Percentiles rank a stretch among this genome's conserved stretches.
phyloP scores from a whole-genome alignment of 805 yeast genomes.

The Kodamaea hsintzibuensis region DNA sequence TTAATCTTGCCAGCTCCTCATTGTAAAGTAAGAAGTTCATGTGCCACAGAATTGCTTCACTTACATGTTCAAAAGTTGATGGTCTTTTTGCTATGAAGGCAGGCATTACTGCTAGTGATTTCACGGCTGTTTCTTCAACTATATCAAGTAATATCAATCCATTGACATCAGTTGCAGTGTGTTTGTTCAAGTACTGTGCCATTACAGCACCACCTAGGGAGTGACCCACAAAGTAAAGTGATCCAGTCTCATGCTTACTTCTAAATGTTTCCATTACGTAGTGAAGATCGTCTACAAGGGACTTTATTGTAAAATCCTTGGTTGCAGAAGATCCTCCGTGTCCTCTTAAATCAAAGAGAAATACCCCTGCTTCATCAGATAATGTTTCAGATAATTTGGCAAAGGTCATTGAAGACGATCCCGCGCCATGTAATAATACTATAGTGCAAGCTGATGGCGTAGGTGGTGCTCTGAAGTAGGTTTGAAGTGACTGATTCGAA shows the following conservation, averaged over 20 bases:
- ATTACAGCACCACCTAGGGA: conserved; percentile 90
- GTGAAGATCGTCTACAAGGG: conserved; percentile 59
- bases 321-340: conserved; percentile 56
- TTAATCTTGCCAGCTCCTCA: conserved; percentile 61
- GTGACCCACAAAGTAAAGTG: conserved; percentile 74
- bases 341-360: conserved; percentile 80
- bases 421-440: conserved; percentile 92
- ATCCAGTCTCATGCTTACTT: neutral
- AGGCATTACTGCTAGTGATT: conserved; percentile 67
- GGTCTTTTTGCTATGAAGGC: conserved; percentile 70
- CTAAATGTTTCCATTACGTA: conserved; percentile 45
- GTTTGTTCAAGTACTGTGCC: conserved; percentile 46
- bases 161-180: conserved; percentile 28
- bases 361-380: conserved; percentile 50
- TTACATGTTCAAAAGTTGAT: conserved; percentile 46
- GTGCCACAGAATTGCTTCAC: conserved; percentile 83
- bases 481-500: conserved; percentile 28
- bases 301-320: conserved; percentile 43
- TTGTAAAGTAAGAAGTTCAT: conserved; percentile 55
- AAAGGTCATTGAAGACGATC: conserved; percentile 82
- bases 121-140: conserved; percentile 88
- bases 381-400: conserved; percentile 49
- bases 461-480: conserved; percentile 58
- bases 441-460: conserved; percentile 51
- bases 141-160: conserved; percentile 87